Evolutionary conservation across 495 filamentous ascomycete genomes (phyloP), one percentile per base, ranked within the genome.

Genomic region (Pseudotulostoma volvatum): DNA sequence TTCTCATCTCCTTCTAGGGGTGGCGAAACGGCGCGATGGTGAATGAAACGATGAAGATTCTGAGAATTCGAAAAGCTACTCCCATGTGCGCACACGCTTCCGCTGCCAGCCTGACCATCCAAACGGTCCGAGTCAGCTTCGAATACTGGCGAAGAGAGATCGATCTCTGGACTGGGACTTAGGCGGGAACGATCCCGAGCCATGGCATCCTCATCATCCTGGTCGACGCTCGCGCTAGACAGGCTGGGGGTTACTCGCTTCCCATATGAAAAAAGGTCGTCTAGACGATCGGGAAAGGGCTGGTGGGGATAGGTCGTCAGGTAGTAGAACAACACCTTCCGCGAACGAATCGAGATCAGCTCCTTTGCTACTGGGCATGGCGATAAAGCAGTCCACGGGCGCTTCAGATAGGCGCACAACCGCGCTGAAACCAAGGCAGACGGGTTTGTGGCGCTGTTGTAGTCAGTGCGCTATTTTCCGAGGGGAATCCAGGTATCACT

Each of bases 1-100:
- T 79, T 82, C 63, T 97, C 90, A 45, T 96, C 90, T 45, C 83
- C 81, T 62, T 97, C 90, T 19, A 96, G 70, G 16, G 84, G 85
- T 35, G 92, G 90, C 44, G 81, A 85, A 36, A 73, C 73, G 5
- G 76, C 78, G 39, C 80, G 76, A 25, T 77, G 80, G 51, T 79
- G 79, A 52, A 66, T 56, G 37, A 67, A 49, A 44, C 50, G 56
- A 49, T 62, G 51, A 43, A 37, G 50, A 45, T 38, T 54, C 39
- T 44, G 59, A 43, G 51, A 59, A 43, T 52, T 59, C 45, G 50
- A 42, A 38, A 79, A 74, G 1, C 74, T 70, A n/a, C 67, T 70
- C 41, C 64, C 66, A 9, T 71, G 65, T 11, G 71, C 71, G 13
- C 68, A 57, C 9, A 73, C 68, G 16, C 53, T 47, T 42, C 66